phyloP scores from a whole-genome alignment of 495 filamentous ascomycete genomes.

The Parachaetomium inaequale region DNA sequence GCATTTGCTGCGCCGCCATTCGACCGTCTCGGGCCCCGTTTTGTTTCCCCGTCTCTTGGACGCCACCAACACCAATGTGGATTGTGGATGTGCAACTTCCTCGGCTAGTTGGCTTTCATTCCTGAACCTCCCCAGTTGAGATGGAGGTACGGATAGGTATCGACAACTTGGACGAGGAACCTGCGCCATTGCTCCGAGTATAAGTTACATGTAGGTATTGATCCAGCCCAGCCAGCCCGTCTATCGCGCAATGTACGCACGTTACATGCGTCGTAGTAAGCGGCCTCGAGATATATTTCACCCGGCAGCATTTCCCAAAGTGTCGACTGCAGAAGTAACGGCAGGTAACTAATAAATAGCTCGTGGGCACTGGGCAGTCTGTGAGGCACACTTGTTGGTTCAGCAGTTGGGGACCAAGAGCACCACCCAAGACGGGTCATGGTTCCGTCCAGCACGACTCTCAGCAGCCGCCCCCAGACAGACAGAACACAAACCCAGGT shows the following conservation, averaged over 20 bases:
- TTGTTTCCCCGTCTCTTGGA: background rate
- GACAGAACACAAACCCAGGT: background rate
- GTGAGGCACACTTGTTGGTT: too few species aligned
- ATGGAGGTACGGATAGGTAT: too few species aligned
- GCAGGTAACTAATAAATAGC: background rate
- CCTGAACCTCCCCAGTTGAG: too few species aligned
- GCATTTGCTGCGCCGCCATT: constrained; percentile 26
- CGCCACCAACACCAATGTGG: background rate
- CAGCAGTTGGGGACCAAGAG: background rate
- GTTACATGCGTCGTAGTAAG: too few species aligned
- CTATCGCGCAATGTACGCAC: too few species aligned
- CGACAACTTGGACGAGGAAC: too few species aligned
- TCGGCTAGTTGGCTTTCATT: too few species aligned
- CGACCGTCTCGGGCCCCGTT: constrained; percentile 6
- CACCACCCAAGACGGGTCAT: background rate
- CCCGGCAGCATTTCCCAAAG: constrained; percentile 9
- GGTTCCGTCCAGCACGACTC: background rate
- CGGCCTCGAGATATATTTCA: background rate
- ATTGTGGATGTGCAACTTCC: too few species aligned
- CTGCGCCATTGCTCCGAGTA: too few species aligned
- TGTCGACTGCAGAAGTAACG: background rate
- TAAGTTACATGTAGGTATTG: too few species aligned
- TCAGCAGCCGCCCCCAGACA: background rate
- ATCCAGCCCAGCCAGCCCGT: too few species aligned
- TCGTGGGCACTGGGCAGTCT: background rate